phyloP scores from a whole-genome alignment of 306 rosid species.

The Glycine soja region DNA sequence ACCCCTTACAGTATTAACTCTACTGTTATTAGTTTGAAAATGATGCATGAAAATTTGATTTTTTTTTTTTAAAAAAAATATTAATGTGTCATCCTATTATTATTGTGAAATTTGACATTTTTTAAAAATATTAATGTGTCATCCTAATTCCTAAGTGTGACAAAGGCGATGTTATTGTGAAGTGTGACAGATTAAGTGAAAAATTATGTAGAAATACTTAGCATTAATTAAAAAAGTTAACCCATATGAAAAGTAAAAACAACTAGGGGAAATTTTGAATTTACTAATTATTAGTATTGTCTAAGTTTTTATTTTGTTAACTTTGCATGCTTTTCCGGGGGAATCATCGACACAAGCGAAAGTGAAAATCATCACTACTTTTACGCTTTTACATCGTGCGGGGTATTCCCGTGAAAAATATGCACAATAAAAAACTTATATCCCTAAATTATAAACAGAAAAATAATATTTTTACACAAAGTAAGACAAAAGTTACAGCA shows the following conservation, averaged over 20 bases:
- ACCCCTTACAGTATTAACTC: no score
- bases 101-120: no score
- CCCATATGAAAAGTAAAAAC: neutral
- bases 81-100: neutral
- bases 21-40: constrained; percentile 50
- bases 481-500: no score
- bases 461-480: no score
- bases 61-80: neutral
- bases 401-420: constrained; percentile 13
- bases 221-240: constrained; percentile 4
- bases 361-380: neutral
- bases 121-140: no score
- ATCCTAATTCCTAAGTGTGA: no score
- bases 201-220: neutral
- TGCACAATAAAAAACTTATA: neutral
- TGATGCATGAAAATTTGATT: constrained; percentile 39
- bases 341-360: neutral
- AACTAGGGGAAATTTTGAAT: no score
- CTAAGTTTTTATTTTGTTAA: no score
- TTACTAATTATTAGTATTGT: no score
- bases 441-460: no score
- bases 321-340: neutral
- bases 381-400: neutral
- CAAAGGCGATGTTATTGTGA: neutral
- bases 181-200: neutral